Conservation (phyloP, 148 eudicot species). For the Vaccinium vitisidaea region DNA sequence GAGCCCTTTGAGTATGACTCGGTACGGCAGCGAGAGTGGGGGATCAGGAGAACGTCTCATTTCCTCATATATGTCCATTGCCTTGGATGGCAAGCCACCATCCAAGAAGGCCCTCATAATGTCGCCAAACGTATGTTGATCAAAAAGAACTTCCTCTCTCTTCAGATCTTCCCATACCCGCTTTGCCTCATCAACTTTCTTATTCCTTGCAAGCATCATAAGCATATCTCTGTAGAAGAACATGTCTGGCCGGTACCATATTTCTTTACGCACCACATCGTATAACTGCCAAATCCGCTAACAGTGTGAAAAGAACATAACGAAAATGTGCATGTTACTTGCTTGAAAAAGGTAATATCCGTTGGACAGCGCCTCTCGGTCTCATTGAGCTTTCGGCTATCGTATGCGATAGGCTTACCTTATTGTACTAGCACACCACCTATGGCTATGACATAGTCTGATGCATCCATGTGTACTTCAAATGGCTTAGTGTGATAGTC, state of each 20-base stretch:
- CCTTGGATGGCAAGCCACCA: slow-evolving; percentile 63
- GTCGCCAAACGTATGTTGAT: slow-evolving; percentile 96
- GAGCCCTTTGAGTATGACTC: slow-evolving; percentile 89
- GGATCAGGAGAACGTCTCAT: slow-evolving; percentile 91
- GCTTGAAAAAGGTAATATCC: neutral
- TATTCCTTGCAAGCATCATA: slow-evolving; percentile 89
- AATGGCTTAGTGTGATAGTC: neutral
- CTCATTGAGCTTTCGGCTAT: too few species aligned
- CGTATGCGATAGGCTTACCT: too few species aligned
- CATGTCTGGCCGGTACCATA: slow-evolving; percentile 99
- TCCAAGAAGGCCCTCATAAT: slow-evolving; percentile 80
- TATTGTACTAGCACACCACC: too few species aligned
- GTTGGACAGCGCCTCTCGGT: too few species aligned
- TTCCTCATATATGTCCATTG: slow-evolving; percentile 82
- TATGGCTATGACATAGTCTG: too few species aligned
- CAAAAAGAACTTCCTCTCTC: slow-evolving; percentile 71
- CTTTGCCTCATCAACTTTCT: slow-evolving; percentile 64
- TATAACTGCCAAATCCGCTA: slow-evolving; percentile 50
- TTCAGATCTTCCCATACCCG: slow-evolving; percentile 77
- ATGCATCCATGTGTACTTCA: too few species aligned
- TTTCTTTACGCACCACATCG: slow-evolving; percentile 85
- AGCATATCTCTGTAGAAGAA: slow-evolving; percentile 97
- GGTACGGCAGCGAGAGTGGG: slow-evolving; percentile 77
- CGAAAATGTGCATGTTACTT: neutral
- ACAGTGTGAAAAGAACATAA: neutral